Base-by-base conservation (phyloP, 495 filamentous ascomycete species). In the Tuber aestivum region DNA sequence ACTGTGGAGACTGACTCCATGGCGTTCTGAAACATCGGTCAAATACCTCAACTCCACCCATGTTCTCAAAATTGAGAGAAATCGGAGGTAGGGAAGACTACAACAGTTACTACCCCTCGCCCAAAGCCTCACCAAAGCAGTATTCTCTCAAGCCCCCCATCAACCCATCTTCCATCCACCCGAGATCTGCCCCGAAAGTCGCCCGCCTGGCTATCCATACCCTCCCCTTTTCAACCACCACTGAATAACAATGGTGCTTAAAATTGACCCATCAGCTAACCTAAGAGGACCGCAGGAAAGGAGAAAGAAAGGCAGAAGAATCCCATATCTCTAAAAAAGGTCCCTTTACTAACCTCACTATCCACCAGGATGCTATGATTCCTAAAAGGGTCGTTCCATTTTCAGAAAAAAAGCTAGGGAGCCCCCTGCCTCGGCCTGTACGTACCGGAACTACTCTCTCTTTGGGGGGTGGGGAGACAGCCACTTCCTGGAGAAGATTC, bases 281-380 rank as follows among this genome's bases (percentile, higher is more conserved):
- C 56, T 1, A n/a, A 12, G 5, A 20, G 32, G 32, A 65, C 27
- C 56, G 10, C 0, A 44, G n/a, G n/a, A n/a, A n/a, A n/a, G 42
- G 3, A 3, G 42, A 10, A 44, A 44, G 18, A 10, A 12, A 10
- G 14, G 9, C 8, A 32, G 5, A 1, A 3, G 37, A 69, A 74
- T 40, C 76, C 32, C 81, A 83, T 78, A 83, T 79, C 50, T 82
- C 76, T 21, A 83, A 56, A 35, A 71, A 80, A 41, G n/a, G 75
- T 76, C 50, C 81, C 81, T 50, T 82, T 83, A 6, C 80, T 71
- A 69, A 83, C 78, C 70, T 83, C 81, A n/a, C n/a, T n/a, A n/a
- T n/a, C n/a, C n/a, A n/a, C n/a, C n/a, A n/a, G n/a, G n/a, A n/a
- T n/a, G n/a, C 82, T 82, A 45, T 82, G 81, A 69, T 83, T 80